Evolutionary conservation across 306 rosid genomes (phyloP), one percentile per base, ranked within the genome.

Genomic region (Vigna nakashimae): DNA sequence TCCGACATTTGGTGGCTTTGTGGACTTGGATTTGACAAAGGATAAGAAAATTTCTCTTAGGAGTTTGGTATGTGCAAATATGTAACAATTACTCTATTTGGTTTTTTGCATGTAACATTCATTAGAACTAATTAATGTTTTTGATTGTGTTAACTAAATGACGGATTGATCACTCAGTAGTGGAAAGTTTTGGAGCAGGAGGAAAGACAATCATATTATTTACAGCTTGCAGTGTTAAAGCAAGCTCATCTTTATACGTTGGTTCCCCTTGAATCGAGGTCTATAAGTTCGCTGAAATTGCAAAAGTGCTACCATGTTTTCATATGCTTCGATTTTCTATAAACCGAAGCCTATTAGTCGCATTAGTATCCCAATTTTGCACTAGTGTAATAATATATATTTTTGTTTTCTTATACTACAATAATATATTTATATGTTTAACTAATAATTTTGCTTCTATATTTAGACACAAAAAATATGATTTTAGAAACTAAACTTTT

Each of bases 101-200:
- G 15, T 10, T 26, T 28, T 6, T 10, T 36, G 22, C 22, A 13
- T 48, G 4, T 40, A 42, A 69, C 32, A 69, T 49, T 69, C 40
- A 24, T 22, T 9, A 6, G 53, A 2, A 9, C 18, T 51, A 46
- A 26, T 59, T 49, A 28, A 58, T 66, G 59, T 63, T 52, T 1
- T 17, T 17, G 10, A 0, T 1, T n/a, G 5, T 62, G 36, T 52
- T 0, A 17, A 68, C 7, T 69, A 17, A 9, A 66, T 66, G n/a
- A 0, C 82, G 92, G 98, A 91, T 92, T 79, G 99, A 95, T 86
- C 97, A 91, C 51, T 95, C 98, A 0, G 93, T 92, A 3, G 97
- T 95, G 66, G 96, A 92, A 57, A 95, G 89, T 66, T 92, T 87
- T 60, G 98, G 91, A 71, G 93, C 68, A 5, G 90, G 88, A 77